These are phyloP conservation scores for Aurantiochytrium sp. DNA, from an alignment of 108 stramenopile genomes.

Conservation along the genomic window DNA sequence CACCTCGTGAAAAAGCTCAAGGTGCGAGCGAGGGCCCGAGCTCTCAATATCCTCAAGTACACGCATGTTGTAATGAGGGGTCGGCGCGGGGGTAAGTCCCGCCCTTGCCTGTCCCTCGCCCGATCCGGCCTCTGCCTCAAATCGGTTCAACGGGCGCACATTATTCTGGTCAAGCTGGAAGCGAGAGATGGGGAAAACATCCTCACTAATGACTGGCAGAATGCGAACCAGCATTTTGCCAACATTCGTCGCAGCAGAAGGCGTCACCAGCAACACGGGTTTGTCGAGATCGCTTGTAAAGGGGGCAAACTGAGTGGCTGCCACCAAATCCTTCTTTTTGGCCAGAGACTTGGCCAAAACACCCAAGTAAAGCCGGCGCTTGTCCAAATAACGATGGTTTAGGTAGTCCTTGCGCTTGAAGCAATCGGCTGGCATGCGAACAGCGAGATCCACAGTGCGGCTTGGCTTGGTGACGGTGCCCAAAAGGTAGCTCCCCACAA, in stretches of 20 bases:
- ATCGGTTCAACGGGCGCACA: not conserved
- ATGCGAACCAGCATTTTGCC: not conserved
- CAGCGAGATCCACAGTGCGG: not conserved
- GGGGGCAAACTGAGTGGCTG: not conserved
- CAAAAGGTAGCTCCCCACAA: not conserved
- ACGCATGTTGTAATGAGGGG: slow-evolving; percentile 4
- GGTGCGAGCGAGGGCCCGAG: not conserved
- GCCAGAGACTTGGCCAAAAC: not conserved
- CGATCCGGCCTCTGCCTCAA: not conserved
- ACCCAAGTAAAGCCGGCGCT: not conserved
- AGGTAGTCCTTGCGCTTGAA: slow-evolving; percentile 1
- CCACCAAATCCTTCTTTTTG: not conserved
- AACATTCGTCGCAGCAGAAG: not conserved
- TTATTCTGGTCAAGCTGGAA: not conserved
- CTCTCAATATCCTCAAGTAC: not conserved
- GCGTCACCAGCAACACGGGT: not conserved
- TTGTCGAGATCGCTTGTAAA: not conserved
- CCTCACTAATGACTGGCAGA: not conserved
- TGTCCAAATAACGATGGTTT: not conserved
- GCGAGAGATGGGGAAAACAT: not conserved
- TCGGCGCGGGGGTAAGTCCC: not conserved
- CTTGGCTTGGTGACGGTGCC: not conserved
- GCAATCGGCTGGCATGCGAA: not conserved
- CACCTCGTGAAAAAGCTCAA: not conserved
- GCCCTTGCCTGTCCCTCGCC: not conserved